These are phyloP conservation scores for Citrus hindsii DNA, from an alignment of 345 rosid species.

Conservation along the genomic window DNA sequence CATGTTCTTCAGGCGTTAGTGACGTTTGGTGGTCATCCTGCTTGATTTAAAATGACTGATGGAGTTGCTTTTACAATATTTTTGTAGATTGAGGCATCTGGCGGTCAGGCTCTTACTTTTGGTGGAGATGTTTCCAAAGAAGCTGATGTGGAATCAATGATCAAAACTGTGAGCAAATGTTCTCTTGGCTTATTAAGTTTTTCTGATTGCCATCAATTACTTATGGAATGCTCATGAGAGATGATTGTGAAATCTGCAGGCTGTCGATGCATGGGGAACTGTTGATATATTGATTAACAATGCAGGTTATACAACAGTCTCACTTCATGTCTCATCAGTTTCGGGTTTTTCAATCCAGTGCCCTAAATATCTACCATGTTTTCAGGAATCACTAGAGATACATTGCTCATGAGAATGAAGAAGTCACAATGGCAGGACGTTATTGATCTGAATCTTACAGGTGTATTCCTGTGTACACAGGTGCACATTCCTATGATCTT, in stretches of 20 bases:
- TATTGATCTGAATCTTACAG: slow-evolving; percentile 89
- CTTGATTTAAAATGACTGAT: slow-evolving; percentile 11
- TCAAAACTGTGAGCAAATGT: slow-evolving; percentile 68
- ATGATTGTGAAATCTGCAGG: slow-evolving; percentile 47
- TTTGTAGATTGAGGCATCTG: slow-evolving; percentile 78
- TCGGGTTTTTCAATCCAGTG: slow-evolving; percentile 13
- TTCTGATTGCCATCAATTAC: neutral
- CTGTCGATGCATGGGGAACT: slow-evolving; percentile 92
- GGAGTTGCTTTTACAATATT: slow-evolving; percentile 1
- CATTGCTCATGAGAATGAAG: slow-evolving; percentile 93
- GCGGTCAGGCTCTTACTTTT: slow-evolving; percentile 91
- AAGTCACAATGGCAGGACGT: slow-evolving; percentile 92
- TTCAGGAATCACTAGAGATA: slow-evolving; percentile 86
- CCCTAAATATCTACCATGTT: slow-evolving; percentile 25
- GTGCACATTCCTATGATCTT: slow-evolving; percentile 30
- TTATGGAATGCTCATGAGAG: neutral
- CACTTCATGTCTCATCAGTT: neutral
- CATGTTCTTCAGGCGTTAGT: neutral
- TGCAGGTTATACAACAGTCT: slow-evolving; percentile 60
- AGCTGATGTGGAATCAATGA: slow-evolving; percentile 91
- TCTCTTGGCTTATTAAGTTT: slow-evolving; percentile 7
- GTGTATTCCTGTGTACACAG: slow-evolving; percentile 95
- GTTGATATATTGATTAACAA: slow-evolving; percentile 89
- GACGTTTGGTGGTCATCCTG: neutral
- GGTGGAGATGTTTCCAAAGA: slow-evolving; percentile 97